Conservation (phyloP, 495 filamentous ascomycete species). For the Podospora anserina region DNA sequence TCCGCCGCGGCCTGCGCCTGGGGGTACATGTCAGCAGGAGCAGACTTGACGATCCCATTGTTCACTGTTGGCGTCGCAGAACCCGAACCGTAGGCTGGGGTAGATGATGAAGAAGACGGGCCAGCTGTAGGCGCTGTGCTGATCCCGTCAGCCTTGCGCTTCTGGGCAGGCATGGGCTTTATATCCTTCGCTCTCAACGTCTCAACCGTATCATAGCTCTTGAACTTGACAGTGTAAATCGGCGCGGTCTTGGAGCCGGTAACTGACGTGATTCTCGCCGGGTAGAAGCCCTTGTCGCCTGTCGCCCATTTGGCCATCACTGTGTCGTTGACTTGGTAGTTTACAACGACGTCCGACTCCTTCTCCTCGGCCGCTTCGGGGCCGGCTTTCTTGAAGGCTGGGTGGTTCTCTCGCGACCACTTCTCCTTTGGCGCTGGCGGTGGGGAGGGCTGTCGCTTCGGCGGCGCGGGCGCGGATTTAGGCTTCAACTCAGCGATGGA, state of each 20-base stretch:
- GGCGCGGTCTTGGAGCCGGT: conserved; percentile 85
- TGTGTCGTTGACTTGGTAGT: conserved; percentile 83
- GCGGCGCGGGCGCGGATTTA: conserved; percentile 42
- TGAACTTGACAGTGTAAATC: conserved; percentile 91
- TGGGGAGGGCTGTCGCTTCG: conserved; percentile 37
- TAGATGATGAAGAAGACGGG: conserved; percentile 21
- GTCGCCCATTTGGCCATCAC: conserved; percentile 88
- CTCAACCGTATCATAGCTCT: conserved; percentile 82
- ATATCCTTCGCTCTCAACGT: conserved; percentile 82
- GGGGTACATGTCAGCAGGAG: conserved; percentile 81
- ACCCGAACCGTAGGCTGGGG: conserved; percentile 26
- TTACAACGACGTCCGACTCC: conserved; percentile 44
- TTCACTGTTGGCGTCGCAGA: conserved; percentile 25
- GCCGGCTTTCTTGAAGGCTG: conserved; percentile 59
- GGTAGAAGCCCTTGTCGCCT: conserved; percentile 87
- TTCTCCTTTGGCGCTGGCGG: conserved; percentile 51
- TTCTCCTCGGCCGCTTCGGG: conserved; percentile 41
- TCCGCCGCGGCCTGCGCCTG: conserved; percentile 49
- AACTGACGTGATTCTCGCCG: conserved; percentile 87
- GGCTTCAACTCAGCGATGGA: conserved; percentile 75
- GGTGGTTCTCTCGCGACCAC: conserved; percentile 72
- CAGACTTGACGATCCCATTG: conserved; percentile 72
- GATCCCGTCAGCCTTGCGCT: conserved; percentile 86
- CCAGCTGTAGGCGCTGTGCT: conserved; percentile 46
- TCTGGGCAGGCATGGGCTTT: conserved; percentile 72